Base-by-base conservation (phyloP, 2,329 filamentous ascomycete genomes). In the Camillea tinctor region DNA sequence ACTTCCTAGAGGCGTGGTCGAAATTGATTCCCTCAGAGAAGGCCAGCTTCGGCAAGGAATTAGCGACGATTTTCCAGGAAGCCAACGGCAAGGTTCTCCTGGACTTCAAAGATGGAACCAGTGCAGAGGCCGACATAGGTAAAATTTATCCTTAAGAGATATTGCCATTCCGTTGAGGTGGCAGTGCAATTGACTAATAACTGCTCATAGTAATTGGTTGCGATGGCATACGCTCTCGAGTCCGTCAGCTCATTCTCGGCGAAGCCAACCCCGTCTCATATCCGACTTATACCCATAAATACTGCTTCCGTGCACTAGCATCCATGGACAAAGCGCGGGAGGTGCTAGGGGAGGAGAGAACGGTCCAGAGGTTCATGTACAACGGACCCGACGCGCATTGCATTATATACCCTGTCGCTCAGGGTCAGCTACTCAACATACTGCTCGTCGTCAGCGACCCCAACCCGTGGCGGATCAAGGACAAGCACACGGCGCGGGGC, bases 161-260 rank as follows among this genome's bases (percentile, higher is more conserved):
- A 17, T 24, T 7, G 11, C 21, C 11, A 50, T 44, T 48, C 26
- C 5, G 13, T 24, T 20, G 9, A 3, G 17, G 50, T 19, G 6
- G 21, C 22, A 24, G 21, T 3, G 13, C 2, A 15, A 60, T 58
- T 61, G 15, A 61, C 54, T 40, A 55, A 59, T 51, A 13, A 40
- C 8, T 23, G 3, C 50, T 40, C n/a, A 52, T 63, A 72, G 81
- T 86, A 0, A 76, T 89, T 58, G 86, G 84, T 4, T 87, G 84
- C 68, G 87, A 90, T 71, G 87, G 87, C 0, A 86, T 90, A 67
- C 85, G 85, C 68, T 86, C 83, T 0, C 75, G 77, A 3, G 77
- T 83, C 2, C 77, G 87, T 7, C 69, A 80, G 26, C 69, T 84
- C 15, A 71, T 89, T 4, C 74, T 88, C 2, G 83, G 81, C 0